Evolutionary conservation across 1,284 basidiomycete species (phyloP).

Genomic region (Fomes fomentarius): DNA sequence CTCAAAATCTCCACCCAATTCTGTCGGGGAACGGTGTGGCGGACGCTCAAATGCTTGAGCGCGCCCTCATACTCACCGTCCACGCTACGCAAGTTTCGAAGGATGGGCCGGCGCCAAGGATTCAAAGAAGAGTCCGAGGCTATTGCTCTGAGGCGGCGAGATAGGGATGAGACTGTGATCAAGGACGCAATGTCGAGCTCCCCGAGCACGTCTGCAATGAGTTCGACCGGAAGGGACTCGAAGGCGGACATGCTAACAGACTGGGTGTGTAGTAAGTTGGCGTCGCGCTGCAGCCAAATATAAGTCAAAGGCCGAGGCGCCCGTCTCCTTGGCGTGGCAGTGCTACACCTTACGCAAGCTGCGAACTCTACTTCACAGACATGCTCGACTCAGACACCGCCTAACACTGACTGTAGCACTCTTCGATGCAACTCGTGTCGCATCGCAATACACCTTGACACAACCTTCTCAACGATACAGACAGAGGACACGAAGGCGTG

Average conservation of each 20-base stretch:
- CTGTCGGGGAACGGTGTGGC: slow-evolving; percentile 62
- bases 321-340: slow-evolving; percentile 10
- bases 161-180: slow-evolving; percentile 58
- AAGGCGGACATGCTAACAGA: slow-evolving; percentile 28
- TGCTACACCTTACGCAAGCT: slow-evolving; percentile 3
- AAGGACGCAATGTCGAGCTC: slow-evolving; percentile 68
- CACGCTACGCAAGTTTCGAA: slow-evolving; percentile 50
- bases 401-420: slow-evolving; percentile 1
- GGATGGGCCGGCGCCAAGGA: slow-evolving; percentile 72
- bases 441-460: slow-evolving; percentile 1
- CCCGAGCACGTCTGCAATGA: slow-evolving; percentile 70
- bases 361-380: neutral
- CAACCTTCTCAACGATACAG: neutral
- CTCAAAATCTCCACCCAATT: slow-evolving; percentile 77
- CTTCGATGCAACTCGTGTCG: neutral
- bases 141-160: slow-evolving; percentile 55
- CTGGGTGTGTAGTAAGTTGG: neutral
- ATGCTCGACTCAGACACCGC: neutral
- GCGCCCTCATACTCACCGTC: slow-evolving; percentile 48
- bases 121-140: slow-evolving; percentile 66
- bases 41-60: slow-evolving; percentile 61
- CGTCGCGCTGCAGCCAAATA: neutral
- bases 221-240: slow-evolving; percentile 69
- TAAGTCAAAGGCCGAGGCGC: slow-evolving; percentile 2
- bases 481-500: neutral